Evolutionary conservation across 2,329 filamentous ascomycete genomes (phyloP).

Genomic region (Pseudocercospora vitis): DNA sequence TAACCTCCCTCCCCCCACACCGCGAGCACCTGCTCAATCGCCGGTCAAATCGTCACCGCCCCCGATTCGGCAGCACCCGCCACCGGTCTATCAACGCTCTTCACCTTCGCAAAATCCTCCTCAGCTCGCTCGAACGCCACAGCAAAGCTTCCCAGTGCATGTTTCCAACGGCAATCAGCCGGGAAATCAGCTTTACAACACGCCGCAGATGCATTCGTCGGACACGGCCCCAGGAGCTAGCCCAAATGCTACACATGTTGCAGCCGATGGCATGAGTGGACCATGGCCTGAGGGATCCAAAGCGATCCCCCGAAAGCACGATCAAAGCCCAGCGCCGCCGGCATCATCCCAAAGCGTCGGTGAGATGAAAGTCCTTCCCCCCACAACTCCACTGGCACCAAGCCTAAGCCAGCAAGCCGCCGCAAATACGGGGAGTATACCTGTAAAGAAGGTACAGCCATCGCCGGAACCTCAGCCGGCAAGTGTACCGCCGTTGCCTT

Average conservation of each 20-base stretch:
- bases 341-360: constrained; percentile 22
- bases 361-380: constrained; percentile 28
- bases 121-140: constrained; percentile 18
- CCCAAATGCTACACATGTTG: constrained; percentile 27
- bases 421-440: constrained; percentile 29
- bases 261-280: constrained; percentile 37
- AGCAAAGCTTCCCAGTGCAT: constrained; percentile 9
- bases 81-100: not conserved
- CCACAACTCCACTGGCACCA: constrained; percentile 30
- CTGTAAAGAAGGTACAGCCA: constrained; percentile 34
- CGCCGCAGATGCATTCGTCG: constrained; percentile 24
- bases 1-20: constrained; percentile 33
- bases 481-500: not conserved
- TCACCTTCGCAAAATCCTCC: constrained; percentile 10
- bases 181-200: constrained; percentile 10
- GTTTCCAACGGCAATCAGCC: constrained; percentile 19
- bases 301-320: constrained; percentile 37
- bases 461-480: not conserved
- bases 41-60: constrained; percentile 37
- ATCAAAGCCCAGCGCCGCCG: constrained; percentile 28
- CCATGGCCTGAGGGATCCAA: constrained; percentile 35
- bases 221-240: constrained; percentile 13
- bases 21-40: constrained; percentile 27
- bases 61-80: constrained; percentile 5
- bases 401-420: constrained; percentile 31